Evolutionary conservation across 2,329 filamentous ascomycete genomes (phyloP), one percentile per base, ranked within the genome.

Genomic region (Colletotrichum endophyticum): DNA sequence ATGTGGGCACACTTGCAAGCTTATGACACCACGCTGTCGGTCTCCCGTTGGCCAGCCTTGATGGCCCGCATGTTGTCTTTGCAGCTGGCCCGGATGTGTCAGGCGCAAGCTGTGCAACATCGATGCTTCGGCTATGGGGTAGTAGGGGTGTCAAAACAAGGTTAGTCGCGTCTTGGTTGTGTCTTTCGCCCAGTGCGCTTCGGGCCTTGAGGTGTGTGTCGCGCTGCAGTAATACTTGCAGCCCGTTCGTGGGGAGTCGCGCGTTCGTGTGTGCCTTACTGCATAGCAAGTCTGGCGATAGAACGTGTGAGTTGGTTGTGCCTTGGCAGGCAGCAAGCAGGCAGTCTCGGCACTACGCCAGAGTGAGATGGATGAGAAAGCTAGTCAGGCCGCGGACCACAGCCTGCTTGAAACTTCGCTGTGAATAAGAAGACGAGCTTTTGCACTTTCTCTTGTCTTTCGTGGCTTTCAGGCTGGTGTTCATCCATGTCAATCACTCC

Each of bases 141-240:
- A 32, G 27, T 27, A 57, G 30, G 25, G 32, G 63, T 70, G 64
- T 76, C 70, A 66, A 66, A 76, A 76, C 70, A 76, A 74, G 70
- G 74, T 74, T 74, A 74, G 74, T 74, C 74, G 49, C 74, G 59
- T 76, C 74, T 70, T 61, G 74, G 32, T n/a, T 53, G 22, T 59
- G 25, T 64, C 56, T 63, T 56, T 49, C 5, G 30, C 63, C 30
- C 39, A 19, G 25, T 64, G 57, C 22, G 62, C 32, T 16, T 19
- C 32, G 28, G 56, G 49, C 34, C n/a, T 27, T 57, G 19, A 34
- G 27, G 27, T 16, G 67, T 62, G 27, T 66, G 25, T 39, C 27
- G 59, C 34, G 57, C 57, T 70, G 68, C 39, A 30, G 34, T 32
- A 53, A 19, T 59, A 28, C 68, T 34, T 57, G 64, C 34, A 70